These are phyloP conservation scores for Solanum ossicruentum DNA, from an alignment of 257 asterid genomes.

Conservation along the genomic window DNA sequence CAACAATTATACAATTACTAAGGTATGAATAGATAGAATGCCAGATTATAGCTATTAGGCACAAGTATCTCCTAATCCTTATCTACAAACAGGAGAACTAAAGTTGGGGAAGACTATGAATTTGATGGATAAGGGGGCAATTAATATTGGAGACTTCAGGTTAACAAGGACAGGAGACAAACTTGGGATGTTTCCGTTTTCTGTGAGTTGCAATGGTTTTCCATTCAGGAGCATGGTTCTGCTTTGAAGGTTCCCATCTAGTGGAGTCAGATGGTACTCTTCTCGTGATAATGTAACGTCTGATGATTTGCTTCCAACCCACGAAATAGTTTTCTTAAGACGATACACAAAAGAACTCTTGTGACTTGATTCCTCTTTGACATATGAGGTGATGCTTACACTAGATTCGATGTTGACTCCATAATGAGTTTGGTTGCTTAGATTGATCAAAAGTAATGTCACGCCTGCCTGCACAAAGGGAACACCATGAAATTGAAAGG, in stretches of 20 bases:
- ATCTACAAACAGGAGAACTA: slow-evolving; percentile 37
- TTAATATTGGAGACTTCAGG: slow-evolving; percentile 22
- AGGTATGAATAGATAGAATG: neutral
- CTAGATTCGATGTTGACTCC: slow-evolving; percentile 32
- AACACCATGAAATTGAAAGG: neutral
- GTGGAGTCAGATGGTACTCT: slow-evolving; percentile 73
- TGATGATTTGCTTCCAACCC: slow-evolving; percentile 66
- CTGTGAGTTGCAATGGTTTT: slow-evolving; percentile 28
- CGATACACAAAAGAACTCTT: slow-evolving; percentile 18
- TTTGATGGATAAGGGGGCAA: slow-evolving; percentile 55
- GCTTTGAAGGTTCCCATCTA: slow-evolving; percentile 42
- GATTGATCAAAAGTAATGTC: slow-evolving; percentile 62
- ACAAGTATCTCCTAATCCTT: neutral
- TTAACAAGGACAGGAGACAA: slow-evolving; percentile 29
- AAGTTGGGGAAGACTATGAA: slow-evolving; percentile 59
- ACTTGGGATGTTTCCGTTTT: slow-evolving; percentile 32
- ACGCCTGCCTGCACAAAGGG: slow-evolving; percentile 53
- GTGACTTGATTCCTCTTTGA: slow-evolving; percentile 4
- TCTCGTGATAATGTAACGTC: slow-evolving; percentile 43
- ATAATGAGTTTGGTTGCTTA: slow-evolving; percentile 57
- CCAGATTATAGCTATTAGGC: neutral
- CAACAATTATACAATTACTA: neutral
- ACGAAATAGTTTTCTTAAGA: slow-evolving; percentile 51
- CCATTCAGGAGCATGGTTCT: slow-evolving; percentile 52
- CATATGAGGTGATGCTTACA: neutral